phyloP scores from a whole-genome alignment of 2,329 filamentous ascomycete species.

The Metarhizium anisopliae region DNA sequence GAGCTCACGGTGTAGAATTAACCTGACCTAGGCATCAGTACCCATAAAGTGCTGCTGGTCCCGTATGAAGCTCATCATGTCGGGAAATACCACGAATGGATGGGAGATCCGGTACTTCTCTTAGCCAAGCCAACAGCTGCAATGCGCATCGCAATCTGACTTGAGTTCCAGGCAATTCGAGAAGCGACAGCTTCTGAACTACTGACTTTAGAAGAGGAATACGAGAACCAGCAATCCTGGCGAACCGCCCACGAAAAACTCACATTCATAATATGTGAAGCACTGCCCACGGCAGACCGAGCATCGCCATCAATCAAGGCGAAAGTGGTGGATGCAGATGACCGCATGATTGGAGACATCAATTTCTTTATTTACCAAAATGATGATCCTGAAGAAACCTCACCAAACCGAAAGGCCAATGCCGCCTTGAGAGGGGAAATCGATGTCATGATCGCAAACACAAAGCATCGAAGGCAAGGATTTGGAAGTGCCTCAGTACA shows the following conservation, averaged over 20 bases:
- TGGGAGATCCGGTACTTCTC: constrained; percentile 61
- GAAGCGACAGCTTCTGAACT: constrained; percentile 81
- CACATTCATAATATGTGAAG: constrained; percentile 77
- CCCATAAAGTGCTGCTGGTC: constrained; percentile 61
- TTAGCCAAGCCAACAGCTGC: background rate
- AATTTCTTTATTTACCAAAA: constrained; percentile 64
- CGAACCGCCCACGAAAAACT: constrained; percentile 74
- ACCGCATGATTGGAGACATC: constrained; percentile 62
- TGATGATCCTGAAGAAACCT: background rate
- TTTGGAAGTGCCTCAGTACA: constrained; percentile 57
- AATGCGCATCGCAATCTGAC: background rate
- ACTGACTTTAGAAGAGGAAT: constrained; percentile 71
- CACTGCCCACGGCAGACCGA: constrained; percentile 15
- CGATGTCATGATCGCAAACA: constrained; percentile 75
- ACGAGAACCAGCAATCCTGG: constrained; percentile 87
- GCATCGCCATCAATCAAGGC: constrained; percentile 14
- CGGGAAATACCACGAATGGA: constrained; percentile 77
- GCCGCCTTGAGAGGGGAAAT: constrained; percentile 57
- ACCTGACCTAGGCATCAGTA: constrained; percentile 50
- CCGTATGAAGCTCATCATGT: constrained; percentile 82
- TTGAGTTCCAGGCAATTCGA: constrained; percentile 55
- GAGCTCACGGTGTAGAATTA: background rate
- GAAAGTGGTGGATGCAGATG: constrained; percentile 42
- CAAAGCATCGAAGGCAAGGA: constrained; percentile 48
- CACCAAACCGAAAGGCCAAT: background rate